A percentile compares a stretch with the other conserved stretches of the same genome.
Evolutionary conservation across 176 grass and related monocot genomes (phyloP).

Genomic region (Carex myosuroides): DNA sequence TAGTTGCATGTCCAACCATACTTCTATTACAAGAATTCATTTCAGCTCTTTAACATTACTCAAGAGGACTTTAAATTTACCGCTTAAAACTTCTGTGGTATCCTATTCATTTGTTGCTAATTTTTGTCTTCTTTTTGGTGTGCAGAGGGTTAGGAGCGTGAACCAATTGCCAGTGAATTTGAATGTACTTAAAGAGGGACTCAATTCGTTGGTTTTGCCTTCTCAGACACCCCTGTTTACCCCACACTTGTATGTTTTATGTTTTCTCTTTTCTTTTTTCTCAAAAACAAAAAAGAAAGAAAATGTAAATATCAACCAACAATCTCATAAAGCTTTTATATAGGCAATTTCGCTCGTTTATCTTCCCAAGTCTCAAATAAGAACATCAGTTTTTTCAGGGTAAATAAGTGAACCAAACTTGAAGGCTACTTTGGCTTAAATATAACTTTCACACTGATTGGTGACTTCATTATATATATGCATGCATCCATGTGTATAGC

Average conservation of each 20-base stretch:
- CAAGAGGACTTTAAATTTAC: slow-evolving; percentile 35
- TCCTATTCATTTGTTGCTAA: slow-evolving; percentile 4
- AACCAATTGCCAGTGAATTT: slow-evolving; percentile 88
- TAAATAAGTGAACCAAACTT: not conserved
- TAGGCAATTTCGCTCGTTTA: not conserved
- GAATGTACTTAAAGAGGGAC: slow-evolving; percentile 55
- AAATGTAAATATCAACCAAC: not conserved
- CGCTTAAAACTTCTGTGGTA: not conserved
- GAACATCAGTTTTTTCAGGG: not conserved
- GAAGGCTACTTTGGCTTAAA: not conserved
- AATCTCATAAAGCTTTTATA: not conserved
- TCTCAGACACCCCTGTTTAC: slow-evolving; percentile 67
- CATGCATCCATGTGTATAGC: not conserved
- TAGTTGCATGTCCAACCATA: slow-evolving; percentile 51
- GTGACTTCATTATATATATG: not conserved
- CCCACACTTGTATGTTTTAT: slow-evolving; percentile 52
- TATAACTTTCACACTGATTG: not conserved
- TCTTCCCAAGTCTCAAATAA: not conserved
- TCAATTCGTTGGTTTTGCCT: slow-evolving; percentile 62
- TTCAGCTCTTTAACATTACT: slow-evolving; percentile 76
- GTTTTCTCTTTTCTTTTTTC: slow-evolving; percentile 19
- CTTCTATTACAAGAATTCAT: slow-evolving; percentile 69
- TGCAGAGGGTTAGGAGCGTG: slow-evolving; percentile 61
- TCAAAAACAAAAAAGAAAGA: not conserved
- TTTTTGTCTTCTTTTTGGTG: slow-evolving; percentile 12